Conservation (phyloP, 2,329 filamentous ascomycete genomes). For the Cladophialophora yegresii region DNA sequence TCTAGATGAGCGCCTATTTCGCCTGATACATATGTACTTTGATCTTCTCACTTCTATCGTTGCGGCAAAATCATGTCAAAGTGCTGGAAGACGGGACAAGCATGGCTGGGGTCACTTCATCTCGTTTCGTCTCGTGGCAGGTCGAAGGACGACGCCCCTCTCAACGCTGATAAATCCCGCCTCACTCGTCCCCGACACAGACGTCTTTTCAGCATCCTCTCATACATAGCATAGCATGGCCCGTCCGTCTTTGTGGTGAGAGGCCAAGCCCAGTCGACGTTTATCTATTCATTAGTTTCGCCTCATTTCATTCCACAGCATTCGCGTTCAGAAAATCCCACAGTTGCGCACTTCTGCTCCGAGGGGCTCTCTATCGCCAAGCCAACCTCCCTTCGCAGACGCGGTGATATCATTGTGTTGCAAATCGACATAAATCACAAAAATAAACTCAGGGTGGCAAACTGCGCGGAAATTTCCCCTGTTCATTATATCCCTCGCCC, state of each 20-base stretch:
- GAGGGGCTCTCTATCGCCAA: slow-evolving; percentile 24
- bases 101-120: background rate
- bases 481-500: slow-evolving; percentile 23
- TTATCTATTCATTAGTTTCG: slow-evolving; percentile 19
- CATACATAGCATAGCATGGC: too few species aligned
- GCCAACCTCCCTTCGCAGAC: slow-evolving; percentile 31
- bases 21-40: background rate
- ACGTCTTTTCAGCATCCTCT: background rate
- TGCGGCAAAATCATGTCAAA: background rate
- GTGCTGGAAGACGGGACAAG: too few species aligned
- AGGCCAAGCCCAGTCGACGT: background rate
- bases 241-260: background rate
- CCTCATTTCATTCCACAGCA: slow-evolving; percentile 6
- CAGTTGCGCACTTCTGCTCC: slow-evolving; percentile 39
- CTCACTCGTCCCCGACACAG: background rate
- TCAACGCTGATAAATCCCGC: background rate
- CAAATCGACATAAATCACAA: slow-evolving; percentile 29
- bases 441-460: slow-evolving; percentile 11
- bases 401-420: slow-evolving; percentile 38
- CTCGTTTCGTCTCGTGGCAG: background rate
- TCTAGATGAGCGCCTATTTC: background rate
- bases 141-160: background rate
- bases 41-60: background rate
- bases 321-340: slow-evolving; percentile 32
- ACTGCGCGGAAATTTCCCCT: slow-evolving; percentile 6